Evolutionary conservation across 2,329 filamentous ascomycete genomes (phyloP), one percentile per base, ranked within the genome.

Genomic region (Alternaria ethzedia): DNA sequence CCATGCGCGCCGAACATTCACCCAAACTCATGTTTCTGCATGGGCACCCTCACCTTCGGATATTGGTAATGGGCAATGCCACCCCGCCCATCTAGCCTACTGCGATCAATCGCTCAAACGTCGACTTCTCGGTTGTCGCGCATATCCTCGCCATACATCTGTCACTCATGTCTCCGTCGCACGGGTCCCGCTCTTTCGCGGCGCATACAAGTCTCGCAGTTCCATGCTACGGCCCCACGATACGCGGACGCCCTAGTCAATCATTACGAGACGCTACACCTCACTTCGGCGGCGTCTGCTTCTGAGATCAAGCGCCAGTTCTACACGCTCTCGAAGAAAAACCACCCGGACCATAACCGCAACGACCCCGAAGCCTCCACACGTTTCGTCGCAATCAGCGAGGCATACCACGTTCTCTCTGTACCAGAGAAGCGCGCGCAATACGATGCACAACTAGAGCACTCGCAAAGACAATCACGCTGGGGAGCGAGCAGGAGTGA

Each of bases 261-360:
- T 65, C 91, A 97, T 82, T 99, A 99, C 81, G 91, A 95, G 73
- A 89, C 90, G 44, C 86, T 99, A 55, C 87, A 90, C 45, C 80
- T 99, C n/a, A 82, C 87, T 0, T 84, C 86, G 45, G 86, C 87
- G 67, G 94, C 95, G 44, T 88, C 91, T 15, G 82, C 87, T 1
- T 83, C 85, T 9, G 93, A 97, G 57, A 94, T 98, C 65, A 98
- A 98, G 81, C 95, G 92, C 90, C 82, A 88, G 78, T 99, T 97
- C 87, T 98, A 97, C 86, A 82, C 86, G 65, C 91, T 98, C 78
- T 97, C 94, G 76, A 97, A 97, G 82, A 83, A 87, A 57, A 91
- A 97, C 86, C 96, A 99, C 81, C 96, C 96, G 1, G 96, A 99
- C 85, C 89, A 90, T 78, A 96, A 98, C 84, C 92, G 86, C 64